Evolutionary conservation across 2,329 filamentous ascomycete genomes (phyloP).

Genomic region (Colletotrichum falcatum): DNA sequence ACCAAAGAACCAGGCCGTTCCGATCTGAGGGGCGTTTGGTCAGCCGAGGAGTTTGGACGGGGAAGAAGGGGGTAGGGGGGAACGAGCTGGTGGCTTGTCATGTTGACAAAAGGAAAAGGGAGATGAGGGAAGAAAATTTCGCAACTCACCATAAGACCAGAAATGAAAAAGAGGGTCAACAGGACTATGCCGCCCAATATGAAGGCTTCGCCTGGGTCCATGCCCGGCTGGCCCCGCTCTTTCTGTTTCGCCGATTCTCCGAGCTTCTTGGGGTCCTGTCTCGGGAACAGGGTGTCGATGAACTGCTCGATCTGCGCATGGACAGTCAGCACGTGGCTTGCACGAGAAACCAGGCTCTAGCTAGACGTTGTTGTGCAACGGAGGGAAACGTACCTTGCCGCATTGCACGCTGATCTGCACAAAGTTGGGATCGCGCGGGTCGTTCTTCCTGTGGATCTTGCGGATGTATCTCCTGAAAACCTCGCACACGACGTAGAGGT

Average conservation of each 20-base stretch:
- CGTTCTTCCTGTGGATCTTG: constrained; percentile 92
- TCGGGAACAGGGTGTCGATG: constrained; percentile 92
- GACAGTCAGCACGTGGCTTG: constrained; percentile 38
- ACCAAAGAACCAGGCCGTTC: constrained; percentile 81
- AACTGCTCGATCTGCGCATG: constrained; percentile 86
- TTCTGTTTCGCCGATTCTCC: constrained; percentile 54
- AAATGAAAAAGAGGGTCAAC: constrained; percentile 76
- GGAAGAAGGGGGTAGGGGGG: background rate
- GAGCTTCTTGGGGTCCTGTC: constrained; percentile 76
- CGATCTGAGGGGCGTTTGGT: constrained; percentile 66
- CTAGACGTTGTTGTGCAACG: background rate
- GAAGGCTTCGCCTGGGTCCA: constrained; percentile 69
- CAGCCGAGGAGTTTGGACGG: background rate
- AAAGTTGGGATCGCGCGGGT: constrained; percentile 91
- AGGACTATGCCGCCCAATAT: constrained; percentile 77
- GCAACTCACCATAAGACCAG: constrained; percentile 78
- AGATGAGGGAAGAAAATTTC: constrained; percentile 24
- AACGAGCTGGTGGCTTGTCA: background rate
- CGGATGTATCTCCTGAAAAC: constrained; percentile 83
- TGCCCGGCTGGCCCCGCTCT: constrained; percentile 56
- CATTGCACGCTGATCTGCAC: constrained; percentile 91
- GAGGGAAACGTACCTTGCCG: constrained; percentile 74
- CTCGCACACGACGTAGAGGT: constrained; percentile 82
- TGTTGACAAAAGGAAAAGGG: background rate
- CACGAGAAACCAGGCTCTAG: background rate